Evolutionary conservation across 257 asterid species (phyloP).

Genomic region (Nicotiana otophora): DNA sequence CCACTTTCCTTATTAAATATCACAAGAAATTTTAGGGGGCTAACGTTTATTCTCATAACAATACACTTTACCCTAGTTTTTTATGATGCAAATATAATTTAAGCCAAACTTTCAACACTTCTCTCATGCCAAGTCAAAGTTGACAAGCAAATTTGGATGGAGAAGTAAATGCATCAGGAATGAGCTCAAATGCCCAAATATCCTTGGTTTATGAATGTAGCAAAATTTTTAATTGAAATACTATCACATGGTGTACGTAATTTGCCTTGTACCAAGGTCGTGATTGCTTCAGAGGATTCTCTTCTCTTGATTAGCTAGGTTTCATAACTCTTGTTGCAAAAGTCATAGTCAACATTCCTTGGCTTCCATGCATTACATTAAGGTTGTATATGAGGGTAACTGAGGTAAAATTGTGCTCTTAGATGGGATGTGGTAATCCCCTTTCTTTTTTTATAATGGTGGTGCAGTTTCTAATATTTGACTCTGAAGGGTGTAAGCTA

Average conservation of each 20-base stretch:
- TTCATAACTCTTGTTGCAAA: conserved; percentile 5
- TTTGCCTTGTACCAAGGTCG: background rate
- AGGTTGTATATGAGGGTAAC: background rate
- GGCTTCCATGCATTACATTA: conserved; percentile 1
- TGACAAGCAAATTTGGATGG: background rate
- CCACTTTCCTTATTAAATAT: background rate
- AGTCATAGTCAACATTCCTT: background rate
- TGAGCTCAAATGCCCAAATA: background rate
- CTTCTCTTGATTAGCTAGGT: conserved; percentile 3
- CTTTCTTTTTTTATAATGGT: background rate
- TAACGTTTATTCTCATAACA: background rate
- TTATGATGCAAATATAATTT: background rate
- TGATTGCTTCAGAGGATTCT: background rate
- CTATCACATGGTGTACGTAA: background rate
- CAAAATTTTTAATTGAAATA: background rate
- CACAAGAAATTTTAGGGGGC: background rate
- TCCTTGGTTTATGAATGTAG: background rate
- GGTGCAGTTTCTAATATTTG: background rate
- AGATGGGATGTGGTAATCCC: background rate
- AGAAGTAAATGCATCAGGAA: background rate
- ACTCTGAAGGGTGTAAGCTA: background rate
- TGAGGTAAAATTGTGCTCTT: background rate
- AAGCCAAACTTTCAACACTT: background rate
- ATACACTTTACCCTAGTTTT: background rate
- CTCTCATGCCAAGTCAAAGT: conserved; percentile 6